Base-by-base conservation (phyloP, 2,329 filamentous ascomycete genomes). In the Microcyclospora pomicola region DNA sequence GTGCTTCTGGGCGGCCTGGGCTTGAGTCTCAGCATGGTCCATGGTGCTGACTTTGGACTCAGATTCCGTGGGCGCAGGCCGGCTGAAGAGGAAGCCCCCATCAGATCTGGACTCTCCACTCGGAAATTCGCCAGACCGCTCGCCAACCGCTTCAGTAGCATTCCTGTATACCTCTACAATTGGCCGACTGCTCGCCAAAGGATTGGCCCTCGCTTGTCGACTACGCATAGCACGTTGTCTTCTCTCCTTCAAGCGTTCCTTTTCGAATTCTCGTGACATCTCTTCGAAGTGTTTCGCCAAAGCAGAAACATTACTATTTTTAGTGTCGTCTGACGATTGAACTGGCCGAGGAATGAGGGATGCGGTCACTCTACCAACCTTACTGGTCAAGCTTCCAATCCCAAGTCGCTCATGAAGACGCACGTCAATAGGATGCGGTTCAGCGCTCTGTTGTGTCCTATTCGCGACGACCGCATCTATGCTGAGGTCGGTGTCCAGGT, bases 141-240 rank as follows among this genome's bases (percentile, higher is more conserved):
- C 57, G 11, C 56, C 55, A 3, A 95, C 87, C 14, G 92, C 91
- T 59, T 95, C 86, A 40, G 87, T 80, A 4, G 94, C 84, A 58
- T 94, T 85, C 48, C 83, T 82, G 56, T 96, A 98, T 7, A 98
- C 86, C 59, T 96, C 84, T 12, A 98, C 87, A 42, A 92, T 88
- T 6, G 91, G 87, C 52, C 87, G 91, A n/a, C 88, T 92, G 13
- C 85, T 87, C 31, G 86, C 84, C 46, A 91, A 75, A 14, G 91
- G 88, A 56, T 88, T 88, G 1, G 85, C 84, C 44, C 87, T 75
- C 11, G 84, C 83, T 56, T 76, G 74, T 32, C 75, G 72, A 54
- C 81, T 77, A 53, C 79, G 85, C 33, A 83, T 82, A 16, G 84
- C 82, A 42, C 84, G 70, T 56, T 86, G 81, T 51, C 80, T 80